Conservation (phyloP, 768 basidiomycete species). For the Terana coerulea region DNA sequence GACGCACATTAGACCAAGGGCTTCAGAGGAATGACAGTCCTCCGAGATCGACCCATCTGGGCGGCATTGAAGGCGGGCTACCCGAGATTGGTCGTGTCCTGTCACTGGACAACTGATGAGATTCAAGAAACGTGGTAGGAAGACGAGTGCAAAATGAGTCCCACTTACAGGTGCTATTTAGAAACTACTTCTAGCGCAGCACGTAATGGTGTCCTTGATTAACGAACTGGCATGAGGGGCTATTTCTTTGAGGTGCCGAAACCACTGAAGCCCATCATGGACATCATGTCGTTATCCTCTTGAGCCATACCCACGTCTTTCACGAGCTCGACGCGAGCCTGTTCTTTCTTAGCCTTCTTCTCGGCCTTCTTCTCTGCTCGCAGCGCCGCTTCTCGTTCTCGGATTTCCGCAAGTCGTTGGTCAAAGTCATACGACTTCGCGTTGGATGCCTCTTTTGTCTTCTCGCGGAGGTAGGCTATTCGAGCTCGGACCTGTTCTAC, state of each 20-base stretch:
- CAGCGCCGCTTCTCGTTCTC: conserved; percentile 60
- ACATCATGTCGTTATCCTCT: conserved; percentile 64
- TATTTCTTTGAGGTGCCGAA: conserved; percentile 86
- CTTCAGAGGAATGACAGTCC: no score
- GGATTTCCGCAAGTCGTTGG: conserved; percentile 78
- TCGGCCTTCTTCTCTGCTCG: conserved; percentile 75
- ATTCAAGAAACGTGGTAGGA: no score
- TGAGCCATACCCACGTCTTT: conserved; percentile 42
- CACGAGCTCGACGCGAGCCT: conserved; percentile 61
- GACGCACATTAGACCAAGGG: no score
- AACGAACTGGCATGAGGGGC: conserved; percentile 19
- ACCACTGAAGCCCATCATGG: conserved; percentile 89
- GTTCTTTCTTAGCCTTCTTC: conserved; percentile 76
- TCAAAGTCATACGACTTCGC: conserved; percentile 96
- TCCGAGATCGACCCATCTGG: no score
- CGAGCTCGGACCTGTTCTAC: conserved; percentile 88
- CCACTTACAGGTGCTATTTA: no score
- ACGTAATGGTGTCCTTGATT: no score
- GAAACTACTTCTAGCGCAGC: no score
- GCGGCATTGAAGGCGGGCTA: no score
- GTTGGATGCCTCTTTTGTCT: conserved; percentile 75
- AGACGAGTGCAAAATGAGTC: no score
- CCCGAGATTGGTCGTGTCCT: no score
- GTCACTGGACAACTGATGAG: no score
- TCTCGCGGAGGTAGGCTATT: conserved; percentile 84